A percentile compares a stretch with the other conserved stretches of the same genome.
These are phyloP conservation scores for Phytophthora pseudosyringae DNA, from an alignment of 352 stramenopile species.

Conservation along the genomic window DNA sequence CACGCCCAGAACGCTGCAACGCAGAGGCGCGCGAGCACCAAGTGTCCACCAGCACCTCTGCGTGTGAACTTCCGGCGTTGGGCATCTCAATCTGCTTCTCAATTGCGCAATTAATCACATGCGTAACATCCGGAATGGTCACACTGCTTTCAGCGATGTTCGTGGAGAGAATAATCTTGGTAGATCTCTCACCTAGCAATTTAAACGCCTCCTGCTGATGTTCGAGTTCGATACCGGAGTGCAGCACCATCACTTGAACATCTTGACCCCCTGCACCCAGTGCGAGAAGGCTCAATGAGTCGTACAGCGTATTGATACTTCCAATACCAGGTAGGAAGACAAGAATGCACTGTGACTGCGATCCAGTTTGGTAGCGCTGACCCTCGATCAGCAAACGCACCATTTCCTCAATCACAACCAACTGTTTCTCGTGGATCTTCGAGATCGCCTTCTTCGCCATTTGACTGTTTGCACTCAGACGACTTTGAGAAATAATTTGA, in stretches of 20 bases:
- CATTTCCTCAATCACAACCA: constrained; percentile 64
- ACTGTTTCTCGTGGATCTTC: constrained; percentile 70
- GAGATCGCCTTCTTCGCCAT: constrained; percentile 56
- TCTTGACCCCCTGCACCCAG: constrained; percentile 27
- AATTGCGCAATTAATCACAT: constrained; percentile 88
- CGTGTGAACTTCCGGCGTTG: constrained; percentile 65
- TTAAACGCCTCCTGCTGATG: constrained; percentile 78
- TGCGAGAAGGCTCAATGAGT: constrained; percentile 59
- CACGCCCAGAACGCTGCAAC: constrained; percentile 85
- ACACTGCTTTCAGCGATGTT: constrained; percentile 98
- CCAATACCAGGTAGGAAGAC: constrained; percentile 96
- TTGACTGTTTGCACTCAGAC: constrained; percentile 52
- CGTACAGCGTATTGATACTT: constrained; percentile 93
- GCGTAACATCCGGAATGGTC: constrained; percentile 94
- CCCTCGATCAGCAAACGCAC: constrained; percentile 61
- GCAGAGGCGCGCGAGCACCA: constrained; percentile 96
- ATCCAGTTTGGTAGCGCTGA: constrained; percentile 38
- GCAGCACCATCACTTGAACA: constrained; percentile 64
- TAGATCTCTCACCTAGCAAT: constrained; percentile 47
- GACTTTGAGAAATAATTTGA: constrained; percentile 32
- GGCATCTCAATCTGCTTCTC: constrained; percentile 90
- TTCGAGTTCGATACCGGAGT: constrained; percentile 79
- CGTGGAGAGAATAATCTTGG: constrained; percentile 96
- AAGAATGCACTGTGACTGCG: constrained; percentile 90
- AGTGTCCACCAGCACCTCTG: constrained; percentile 74